Conservation (phyloP, 73 alveolate genomes). For the Paramecium pentaurelia region DNA sequence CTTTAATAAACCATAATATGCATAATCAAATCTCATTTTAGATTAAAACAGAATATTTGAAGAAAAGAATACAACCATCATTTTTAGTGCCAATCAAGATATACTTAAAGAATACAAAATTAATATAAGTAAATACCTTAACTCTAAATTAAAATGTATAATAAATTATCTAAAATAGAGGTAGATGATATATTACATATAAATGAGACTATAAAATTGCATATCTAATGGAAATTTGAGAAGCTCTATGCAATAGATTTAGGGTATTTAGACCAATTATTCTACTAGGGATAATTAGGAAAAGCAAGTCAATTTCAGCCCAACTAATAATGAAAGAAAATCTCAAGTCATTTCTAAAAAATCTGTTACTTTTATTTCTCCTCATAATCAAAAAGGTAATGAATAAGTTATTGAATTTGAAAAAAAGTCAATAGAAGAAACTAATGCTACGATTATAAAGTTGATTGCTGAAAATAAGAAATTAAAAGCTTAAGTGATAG, state of each 20-base stretch:
- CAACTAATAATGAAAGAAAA: not conserved
- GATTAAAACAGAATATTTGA: not conserved
- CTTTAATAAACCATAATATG: not conserved
- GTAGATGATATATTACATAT: not conserved
- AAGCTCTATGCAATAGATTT: not conserved
- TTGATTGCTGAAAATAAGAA: slow-evolving; percentile 1
- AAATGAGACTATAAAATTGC: not conserved
- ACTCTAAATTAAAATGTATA: not conserved
- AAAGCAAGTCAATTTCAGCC: not conserved
- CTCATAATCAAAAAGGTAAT: not conserved
- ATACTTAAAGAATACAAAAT: not conserved
- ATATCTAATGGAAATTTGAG: not conserved
- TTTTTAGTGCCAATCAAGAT: not conserved
- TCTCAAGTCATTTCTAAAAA: not conserved
- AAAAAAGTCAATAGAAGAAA: not conserved
- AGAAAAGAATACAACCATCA: not conserved
- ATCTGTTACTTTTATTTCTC: not conserved
- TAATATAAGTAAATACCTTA: not conserved
- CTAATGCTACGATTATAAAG: not conserved
- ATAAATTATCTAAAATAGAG: not conserved
- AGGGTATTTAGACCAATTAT: not conserved
- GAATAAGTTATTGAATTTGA: not conserved
- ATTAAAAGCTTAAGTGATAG: not conserved
- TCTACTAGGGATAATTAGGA: not conserved
- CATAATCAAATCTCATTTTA: not conserved